A percentile compares a stretch with the other conserved stretches of the same genome.
Evolutionary conservation across 2,329 filamentous ascomycete species (phyloP).

Genomic region (Teratosphaeriaceae sp.): DNA sequence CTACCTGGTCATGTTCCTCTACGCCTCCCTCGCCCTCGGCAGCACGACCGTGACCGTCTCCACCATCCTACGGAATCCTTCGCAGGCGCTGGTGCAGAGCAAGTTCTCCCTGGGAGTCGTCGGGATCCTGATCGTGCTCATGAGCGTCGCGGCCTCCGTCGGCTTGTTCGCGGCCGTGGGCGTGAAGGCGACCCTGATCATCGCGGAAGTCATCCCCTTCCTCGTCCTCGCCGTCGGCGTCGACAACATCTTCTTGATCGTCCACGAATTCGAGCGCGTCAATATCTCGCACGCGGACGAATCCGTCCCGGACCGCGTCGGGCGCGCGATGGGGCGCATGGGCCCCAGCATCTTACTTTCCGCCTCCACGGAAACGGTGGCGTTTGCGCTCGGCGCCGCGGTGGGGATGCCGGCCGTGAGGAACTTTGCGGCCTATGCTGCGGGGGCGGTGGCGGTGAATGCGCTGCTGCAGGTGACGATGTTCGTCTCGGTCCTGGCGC

Average conservation of each 20-base stretch:
- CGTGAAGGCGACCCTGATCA: conserved; percentile 93
- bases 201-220: conserved; percentile 97
- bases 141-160: conserved; percentile 95
- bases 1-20: conserved; percentile 98
- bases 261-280: conserved; percentile 94
- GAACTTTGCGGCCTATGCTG: conserved; percentile 95
- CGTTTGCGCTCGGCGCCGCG: conserved; percentile 85
- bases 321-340: conserved; percentile 87
- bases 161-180: conserved; percentile 88
- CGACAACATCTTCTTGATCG: conserved; percentile 98
- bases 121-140: conserved; percentile 90
- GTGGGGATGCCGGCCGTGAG: conserved; percentile 97
- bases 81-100: conserved; percentile 82
- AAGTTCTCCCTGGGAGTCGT: conserved; percentile 95
- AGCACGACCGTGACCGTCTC: conserved; percentile 74
- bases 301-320: conserved; percentile 76
- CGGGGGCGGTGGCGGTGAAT: conserved; percentile 94
- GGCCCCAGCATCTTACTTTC: conserved; percentile 94
- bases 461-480: conserved; percentile 95
- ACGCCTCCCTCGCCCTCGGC: conserved; percentile 86
- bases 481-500: conserved; percentile 84
- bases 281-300: conserved; percentile 89
- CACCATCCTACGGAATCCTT: conserved; percentile 73
- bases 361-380: conserved; percentile 87
- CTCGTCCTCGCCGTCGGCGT: conserved; percentile 94